Evolutionary conservation across 768 basidiomycete species (phyloP), one percentile per base, ranked within the genome.

Genomic region (Rhizopogon vinicolor): DNA sequence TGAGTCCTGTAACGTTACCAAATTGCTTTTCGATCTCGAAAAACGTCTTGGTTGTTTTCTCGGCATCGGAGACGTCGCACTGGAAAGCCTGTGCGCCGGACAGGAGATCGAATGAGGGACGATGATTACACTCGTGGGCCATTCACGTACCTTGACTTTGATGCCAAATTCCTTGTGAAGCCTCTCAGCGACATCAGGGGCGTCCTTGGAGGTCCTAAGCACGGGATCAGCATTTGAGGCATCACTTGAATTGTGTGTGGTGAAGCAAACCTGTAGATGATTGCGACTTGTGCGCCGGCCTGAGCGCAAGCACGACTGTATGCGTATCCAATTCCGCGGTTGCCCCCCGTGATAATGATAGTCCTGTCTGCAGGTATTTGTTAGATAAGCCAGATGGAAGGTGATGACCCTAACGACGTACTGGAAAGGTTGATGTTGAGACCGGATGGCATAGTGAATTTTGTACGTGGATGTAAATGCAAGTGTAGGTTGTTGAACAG

Each of bases 261-360:
- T 2, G 19, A 19, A 8, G 53, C 62, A 16, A 2, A 76, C 82
- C 75, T 75, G 70, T 85, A 86, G 48, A 86, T 81, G 9, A 87
- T 79, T 28, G 83, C 84, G 3, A 87, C 81, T 49, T 78, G 78
- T 0, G 76, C 78, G 28, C 82, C 82, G 0, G 84, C 79, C 43
- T 73, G 62, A 18, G 83, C 83, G 37, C 83, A 71, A 1, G 83
- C 82, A 39, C 72, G 68, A 25, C 78, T 78, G 52, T 77, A 80
- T 1, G 79, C 83, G 31, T 68, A 72, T 1, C 86, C 86, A 45
- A 87, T 85, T 9, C 85, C 85, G 42, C 79, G 72, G 60, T 80
- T 83, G 1, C 83, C 83, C 3, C 85, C 85, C 0, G 86, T 86
- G 44, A 87, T 75, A 33, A 86, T 75, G 53, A 80, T 68, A 45